Evolutionary conservation across 2,329 filamentous ascomycete species (phyloP).

Genomic region (Alternaria consortialis): DNA sequence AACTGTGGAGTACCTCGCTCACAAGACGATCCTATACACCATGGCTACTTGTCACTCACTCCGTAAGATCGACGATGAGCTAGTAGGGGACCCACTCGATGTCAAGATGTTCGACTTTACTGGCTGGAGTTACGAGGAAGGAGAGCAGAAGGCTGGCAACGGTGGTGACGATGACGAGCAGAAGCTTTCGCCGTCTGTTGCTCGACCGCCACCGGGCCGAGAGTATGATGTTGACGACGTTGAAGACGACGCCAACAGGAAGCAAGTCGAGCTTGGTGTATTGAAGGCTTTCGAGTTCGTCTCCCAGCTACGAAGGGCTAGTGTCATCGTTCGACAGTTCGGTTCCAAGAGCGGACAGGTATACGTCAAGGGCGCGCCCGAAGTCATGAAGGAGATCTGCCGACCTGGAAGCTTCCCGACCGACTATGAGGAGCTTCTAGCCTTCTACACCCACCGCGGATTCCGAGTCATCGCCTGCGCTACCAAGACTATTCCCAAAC

Average conservation of each 20-base stretch:
- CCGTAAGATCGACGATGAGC: constrained; percentile 83
- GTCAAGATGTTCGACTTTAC: constrained; percentile 99
- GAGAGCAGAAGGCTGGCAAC: constrained; percentile 69
- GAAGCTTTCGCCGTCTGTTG: constrained; percentile 85
- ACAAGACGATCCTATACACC: constrained; percentile 81
- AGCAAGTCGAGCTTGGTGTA: constrained; percentile 84
- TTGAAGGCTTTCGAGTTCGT: constrained; percentile 94
- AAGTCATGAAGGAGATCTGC: constrained; percentile 96
- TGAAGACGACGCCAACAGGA: constrained; percentile 54
- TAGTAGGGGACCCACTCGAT: constrained; percentile 92
- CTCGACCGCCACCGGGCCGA: constrained; percentile 74
- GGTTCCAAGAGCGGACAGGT: constrained; percentile 84
- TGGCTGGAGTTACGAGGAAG: constrained; percentile 90
- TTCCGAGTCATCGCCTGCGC: constrained; percentile 97
- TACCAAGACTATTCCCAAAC: constrained; percentile 83
- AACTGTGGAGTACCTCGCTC: constrained; percentile 66
- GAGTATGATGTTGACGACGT: constrained; percentile 66
- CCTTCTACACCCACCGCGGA: constrained; percentile 92
- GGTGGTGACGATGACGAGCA: constrained; percentile 78
- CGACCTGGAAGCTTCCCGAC: constrained; percentile 80
- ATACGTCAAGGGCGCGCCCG: constrained; percentile 95
- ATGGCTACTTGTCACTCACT: constrained; percentile 99
- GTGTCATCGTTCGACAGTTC: constrained; percentile 89
- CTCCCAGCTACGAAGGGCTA: constrained; percentile 88
- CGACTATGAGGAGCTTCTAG: constrained; percentile 89